A percentile compares a stretch with the other conserved stretches of the same genome.
These are phyloP conservation scores for Lyophyllum semitale DNA, from an alignment of 768 basidiomycete species.

Conservation along the genomic window DNA sequence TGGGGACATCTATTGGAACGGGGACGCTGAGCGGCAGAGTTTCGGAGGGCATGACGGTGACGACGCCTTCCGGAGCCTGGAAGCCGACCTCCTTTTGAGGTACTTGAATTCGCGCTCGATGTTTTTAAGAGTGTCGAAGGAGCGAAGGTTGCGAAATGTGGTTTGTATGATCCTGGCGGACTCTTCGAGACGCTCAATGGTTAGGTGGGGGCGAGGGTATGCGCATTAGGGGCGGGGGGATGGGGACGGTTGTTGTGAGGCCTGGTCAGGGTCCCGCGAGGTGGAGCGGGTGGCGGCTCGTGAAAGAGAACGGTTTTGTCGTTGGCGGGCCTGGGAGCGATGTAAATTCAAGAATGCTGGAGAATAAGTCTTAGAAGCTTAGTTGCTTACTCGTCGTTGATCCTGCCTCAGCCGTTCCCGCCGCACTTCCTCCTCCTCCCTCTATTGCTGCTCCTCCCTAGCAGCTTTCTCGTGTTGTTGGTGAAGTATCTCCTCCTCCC, in stretches of 20 bases:
- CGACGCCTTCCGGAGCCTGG: conserved; percentile 30
- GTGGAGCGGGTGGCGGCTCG: not conserved
- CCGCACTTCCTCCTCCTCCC: conserved; percentile 10
- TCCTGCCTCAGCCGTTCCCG: conserved; percentile 14
- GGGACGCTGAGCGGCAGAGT: conserved; percentile 19
- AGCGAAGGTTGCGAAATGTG: conserved; percentile 43
- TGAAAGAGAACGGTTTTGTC: not conserved
- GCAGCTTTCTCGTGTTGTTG: conserved; percentile 13
- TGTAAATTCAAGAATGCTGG: not conserved
- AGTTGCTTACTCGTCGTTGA: conserved; percentile 11
- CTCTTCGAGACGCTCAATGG: conserved; percentile 33
- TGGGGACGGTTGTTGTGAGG: not conserved
- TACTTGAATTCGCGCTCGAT: conserved; percentile 45
- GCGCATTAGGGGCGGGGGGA: conserved; percentile 6
- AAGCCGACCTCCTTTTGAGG: conserved; percentile 50
- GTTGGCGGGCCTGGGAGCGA: not conserved
- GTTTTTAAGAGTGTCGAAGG: conserved; percentile 40
- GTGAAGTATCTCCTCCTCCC: conserved; percentile 15
- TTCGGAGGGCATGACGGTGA: conserved; percentile 25
- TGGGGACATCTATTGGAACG: conserved; percentile 12
- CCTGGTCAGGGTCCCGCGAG: not conserved
- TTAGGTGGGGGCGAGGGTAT: conserved; percentile 18
- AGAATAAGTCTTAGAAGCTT: conserved; percentile 4
- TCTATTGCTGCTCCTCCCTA: conserved; percentile 10
- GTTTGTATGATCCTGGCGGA: conserved; percentile 52